Conservation (phyloP, 2,329 filamentous ascomycete species). For the Ampelomyces quisqualis region DNA sequence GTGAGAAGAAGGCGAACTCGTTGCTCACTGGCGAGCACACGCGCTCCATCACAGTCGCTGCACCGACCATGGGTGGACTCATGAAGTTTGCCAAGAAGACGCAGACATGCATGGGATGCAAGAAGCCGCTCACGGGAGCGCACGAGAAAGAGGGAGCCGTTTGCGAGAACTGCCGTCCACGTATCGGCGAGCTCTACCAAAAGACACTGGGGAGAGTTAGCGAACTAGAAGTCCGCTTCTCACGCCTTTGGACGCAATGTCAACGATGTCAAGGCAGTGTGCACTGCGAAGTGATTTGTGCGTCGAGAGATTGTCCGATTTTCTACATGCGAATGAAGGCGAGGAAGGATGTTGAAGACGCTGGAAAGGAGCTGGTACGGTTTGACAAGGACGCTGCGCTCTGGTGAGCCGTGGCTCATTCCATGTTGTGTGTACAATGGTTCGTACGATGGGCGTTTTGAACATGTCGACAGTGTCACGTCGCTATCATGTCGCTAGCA, state of each 20-base stretch:
- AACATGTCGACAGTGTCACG: too few relatives aligned
- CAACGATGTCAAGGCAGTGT: slow-evolving; percentile 97
- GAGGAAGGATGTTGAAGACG: slow-evolving; percentile 97
- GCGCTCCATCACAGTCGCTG: slow-evolving; percentile 88
- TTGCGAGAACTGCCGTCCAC: slow-evolving; percentile 78
- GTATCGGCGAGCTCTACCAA: slow-evolving; percentile 90
- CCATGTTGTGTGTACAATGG: too few relatives aligned
- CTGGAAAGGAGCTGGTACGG: slow-evolving; percentile 80
- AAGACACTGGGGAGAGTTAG: slow-evolving; percentile 85
- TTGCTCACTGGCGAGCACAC: slow-evolving; percentile 92
- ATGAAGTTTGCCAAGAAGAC: slow-evolving; percentile 99
- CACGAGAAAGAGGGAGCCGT: slow-evolving; percentile 83
- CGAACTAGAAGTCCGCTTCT: slow-evolving; percentile 90
- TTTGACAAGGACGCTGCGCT: slow-evolving; percentile 85
- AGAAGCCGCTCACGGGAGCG: slow-evolving; percentile 83
- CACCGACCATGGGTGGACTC: slow-evolving; percentile 83
- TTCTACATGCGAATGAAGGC: slow-evolving; percentile 99
- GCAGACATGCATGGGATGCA: slow-evolving; percentile 97
- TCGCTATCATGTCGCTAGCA: too few relatives aligned
- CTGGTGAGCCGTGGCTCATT: slow-evolving; percentile 48
- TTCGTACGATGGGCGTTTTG: not conserved
- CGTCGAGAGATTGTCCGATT: slow-evolving; percentile 93
- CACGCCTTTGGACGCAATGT: slow-evolving; percentile 94
- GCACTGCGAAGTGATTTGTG: slow-evolving; percentile 98
- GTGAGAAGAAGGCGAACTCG: slow-evolving; percentile 84